Base-by-base conservation (phyloP, 2,329 filamentous ascomycete species). In the Septoria linicola region DNA sequence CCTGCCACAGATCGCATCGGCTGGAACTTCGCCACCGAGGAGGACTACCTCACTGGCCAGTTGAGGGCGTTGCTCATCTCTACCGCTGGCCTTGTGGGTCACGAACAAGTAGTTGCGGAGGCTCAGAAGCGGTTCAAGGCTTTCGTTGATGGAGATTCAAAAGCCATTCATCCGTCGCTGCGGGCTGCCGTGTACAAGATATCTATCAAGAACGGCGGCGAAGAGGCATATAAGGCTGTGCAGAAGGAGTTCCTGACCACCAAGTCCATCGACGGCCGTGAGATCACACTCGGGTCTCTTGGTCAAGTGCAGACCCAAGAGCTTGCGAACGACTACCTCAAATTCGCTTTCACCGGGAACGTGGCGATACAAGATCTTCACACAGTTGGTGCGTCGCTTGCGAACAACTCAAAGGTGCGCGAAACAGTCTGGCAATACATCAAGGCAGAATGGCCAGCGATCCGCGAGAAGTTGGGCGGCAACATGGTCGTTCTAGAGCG, bases 401-500 rank as follows among this genome's bases (percentile, higher is more conserved):
- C 87, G 3, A 77, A 74, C 57, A 96, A 96, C 72, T 76, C 83
- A 7, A 79, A 82, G 55, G 85, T 83, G 2, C 85, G 91, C n/a
- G 73, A 78, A 37, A 75, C 85, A 37, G 81, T 95, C 51, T 99
- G 93, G 93, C 76, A 85, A 46, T 96, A 87, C 71, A 80, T 96
- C 66, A 89, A 91, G 72, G 77, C 80, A 36, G 85, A 96, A 73
- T 99, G 92, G 88, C 77, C 82, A 23, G 76, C 80, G 30, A 80
- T 95, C 37, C 79, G 84, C 45, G 74, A 81, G 54, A 87, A 86
- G 69, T 78, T 97, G 48, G 83, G 81, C 68, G 77, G 78, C 35
- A 96, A 96, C 73, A 87, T 89, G 57, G 86, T 96, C 23, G 82
- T 96, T 2, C 77, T 96, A 13, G 92, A 99, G 72, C 84, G 92